A percentile compares a stretch with the other conserved stretches of the same genome.
Evolutionary conservation across 2,329 filamentous ascomycete genomes (phyloP).

Genomic region (Clonostachys byssicola): DNA sequence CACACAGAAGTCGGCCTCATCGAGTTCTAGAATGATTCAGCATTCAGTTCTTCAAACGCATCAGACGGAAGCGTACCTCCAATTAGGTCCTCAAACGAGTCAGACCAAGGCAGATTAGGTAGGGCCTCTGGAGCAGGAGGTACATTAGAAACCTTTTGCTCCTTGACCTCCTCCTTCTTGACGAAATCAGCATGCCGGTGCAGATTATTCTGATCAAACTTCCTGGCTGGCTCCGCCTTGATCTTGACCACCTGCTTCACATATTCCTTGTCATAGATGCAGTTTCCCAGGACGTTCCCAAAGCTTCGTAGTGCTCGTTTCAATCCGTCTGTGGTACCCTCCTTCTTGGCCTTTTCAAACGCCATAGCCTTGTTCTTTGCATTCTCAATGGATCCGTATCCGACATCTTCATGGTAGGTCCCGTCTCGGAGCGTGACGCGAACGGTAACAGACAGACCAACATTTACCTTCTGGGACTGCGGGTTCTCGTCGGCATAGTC

Average conservation of each 20-base stretch:
- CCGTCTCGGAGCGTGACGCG: slow-evolving; percentile 88
- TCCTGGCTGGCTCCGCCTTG: slow-evolving; percentile 68
- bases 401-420: slow-evolving; percentile 96
- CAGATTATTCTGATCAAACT: slow-evolving; percentile 74
- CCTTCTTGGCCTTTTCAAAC: slow-evolving; percentile 98
- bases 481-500: slow-evolving; percentile 91
- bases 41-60: slow-evolving; percentile 27
- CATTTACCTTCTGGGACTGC: slow-evolving; percentile 71
- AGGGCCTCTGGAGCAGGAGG: background rate
- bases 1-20: slow-evolving; percentile 73
- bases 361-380: slow-evolving; percentile 91
- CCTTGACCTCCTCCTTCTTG: slow-evolving; percentile 46
- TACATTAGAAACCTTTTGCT: background rate
- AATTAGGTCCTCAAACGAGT: slow-evolving; percentile 48
- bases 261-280: slow-evolving; percentile 96
- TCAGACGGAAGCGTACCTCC: slow-evolving; percentile 38
- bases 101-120: slow-evolving; percentile 21
- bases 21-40: slow-evolving; percentile 55
- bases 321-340: slow-evolving; percentile 90
- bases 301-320: slow-evolving; percentile 89
- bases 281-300: slow-evolving; percentile 96
- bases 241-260: slow-evolving; percentile 85
- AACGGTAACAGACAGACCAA: slow-evolving; percentile 87
- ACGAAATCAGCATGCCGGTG: slow-evolving; percentile 77
- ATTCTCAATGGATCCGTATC: slow-evolving; percentile 96